Base-by-base conservation (phyloP, 768 basidiomycete species). In the Tricholoma bakamatsutake region DNA sequence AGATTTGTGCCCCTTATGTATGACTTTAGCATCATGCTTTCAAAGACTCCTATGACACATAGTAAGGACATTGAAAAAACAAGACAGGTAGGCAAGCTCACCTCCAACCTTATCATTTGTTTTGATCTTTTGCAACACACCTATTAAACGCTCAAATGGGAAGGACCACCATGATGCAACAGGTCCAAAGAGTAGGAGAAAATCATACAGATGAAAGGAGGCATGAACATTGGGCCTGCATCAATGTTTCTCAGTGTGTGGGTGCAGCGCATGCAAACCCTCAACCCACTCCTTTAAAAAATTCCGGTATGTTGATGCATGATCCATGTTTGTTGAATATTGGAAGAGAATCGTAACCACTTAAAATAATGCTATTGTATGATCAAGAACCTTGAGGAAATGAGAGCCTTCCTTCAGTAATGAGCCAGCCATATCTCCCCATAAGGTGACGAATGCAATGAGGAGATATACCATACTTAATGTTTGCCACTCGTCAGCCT, bases 111-210 rank as follows among this genome's bases (percentile, higher is more conserved):
- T 61, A 43, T 69, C 56, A 56, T 75, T 77, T 2, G 54, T 68
- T 3, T 65, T 61, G 4, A 75, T 55, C 3, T 56, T 58, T 50
- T 77, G 71, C 1, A 77, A 54, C 4, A 56, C 54, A 1, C 76
- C 71, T 34, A 76, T 75, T 9, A 75, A 54, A 0, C 62, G 57
- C 56, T 77, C 71, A 53, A 73, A 75, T 0, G 71, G 71, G 55
- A 73, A 76, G 15, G 60, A 64, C 71, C 70, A 76, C 77, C 75
- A 77, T 0, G 66, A 66, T 1, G 60, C 62, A 0, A 71, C 57
- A 1, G 73, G 72, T 0, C 76, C 70, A 53, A 74, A 75, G 2
- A 67, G 57, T 0, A 59, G 9, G 0, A 73, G 58, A 50, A 73
- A 74, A 12, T 74, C 66, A n/a, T n/a, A n/a, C n/a, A n/a, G n/a